Evolutionary conservation across 345 rosid species (phyloP).

Genomic region (Linum usitatissimum): DNA sequence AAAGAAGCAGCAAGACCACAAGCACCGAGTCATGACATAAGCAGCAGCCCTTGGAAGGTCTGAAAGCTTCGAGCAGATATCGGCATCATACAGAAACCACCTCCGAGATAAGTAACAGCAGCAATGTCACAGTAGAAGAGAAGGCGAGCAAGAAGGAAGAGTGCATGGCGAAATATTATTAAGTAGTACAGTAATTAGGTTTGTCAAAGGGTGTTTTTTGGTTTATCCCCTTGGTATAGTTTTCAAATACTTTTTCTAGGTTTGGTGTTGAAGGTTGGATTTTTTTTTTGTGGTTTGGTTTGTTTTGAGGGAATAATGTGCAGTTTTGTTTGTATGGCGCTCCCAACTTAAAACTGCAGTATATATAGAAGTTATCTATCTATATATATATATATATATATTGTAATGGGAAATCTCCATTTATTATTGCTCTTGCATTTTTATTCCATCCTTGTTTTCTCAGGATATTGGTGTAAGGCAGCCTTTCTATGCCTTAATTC

Average conservation of each 20-base stretch:
- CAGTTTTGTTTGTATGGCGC: constrained; percentile 23
- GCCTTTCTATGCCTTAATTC: background rate
- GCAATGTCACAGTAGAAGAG: background rate
- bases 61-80: background rate
- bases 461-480: background rate
- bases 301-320: constrained; percentile 32
- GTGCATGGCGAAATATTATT: constrained; percentile 1
- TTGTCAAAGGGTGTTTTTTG: constrained; percentile 4
- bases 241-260: background rate
- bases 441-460: background rate
- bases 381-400: background rate
- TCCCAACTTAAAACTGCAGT: constrained; percentile 3
- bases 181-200: background rate
- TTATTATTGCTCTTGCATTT: background rate
- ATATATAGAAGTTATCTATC: background rate
- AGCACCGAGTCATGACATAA: constrained; percentile 34
- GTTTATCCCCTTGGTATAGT: constrained; percentile 13
- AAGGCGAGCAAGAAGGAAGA: background rate
- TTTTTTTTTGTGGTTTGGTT: background rate
- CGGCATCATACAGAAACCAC: background rate
- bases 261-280: constrained; percentile 5
- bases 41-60: background rate
- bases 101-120: constrained; percentile 1
- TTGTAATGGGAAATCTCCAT: background rate
- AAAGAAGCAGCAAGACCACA: constrained; percentile 32